A percentile compares a stretch with the other conserved stretches of the same genome.
Evolutionary conservation across 345 rosid species (phyloP).

Genomic region (Odontarrhena argentea): DNA sequence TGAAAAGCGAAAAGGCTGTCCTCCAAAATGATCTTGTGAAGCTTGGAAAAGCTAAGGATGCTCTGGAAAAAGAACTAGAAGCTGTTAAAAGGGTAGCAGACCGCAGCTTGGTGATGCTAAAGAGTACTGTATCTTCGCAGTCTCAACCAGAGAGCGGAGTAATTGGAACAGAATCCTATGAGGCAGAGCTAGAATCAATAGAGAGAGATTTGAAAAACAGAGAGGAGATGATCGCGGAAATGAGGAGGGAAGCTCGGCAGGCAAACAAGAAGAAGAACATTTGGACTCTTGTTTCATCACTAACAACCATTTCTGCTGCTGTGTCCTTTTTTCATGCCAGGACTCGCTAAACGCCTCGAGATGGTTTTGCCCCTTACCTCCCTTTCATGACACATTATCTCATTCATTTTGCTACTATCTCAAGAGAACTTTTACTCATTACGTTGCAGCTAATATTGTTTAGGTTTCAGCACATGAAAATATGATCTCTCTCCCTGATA

Average conservation of each 20-base stretch:
- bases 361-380: constrained; percentile 13
- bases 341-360: constrained; percentile 43
- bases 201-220: constrained; percentile 55
- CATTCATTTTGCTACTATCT: constrained; percentile 12
- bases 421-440: constrained; percentile 7
- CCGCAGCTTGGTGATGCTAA: constrained; percentile 47
- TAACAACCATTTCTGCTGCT: constrained; percentile 67
- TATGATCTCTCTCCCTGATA: not conserved
- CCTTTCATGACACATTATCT: constrained; percentile 1
- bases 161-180: constrained; percentile 44
- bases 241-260: constrained; percentile 56
- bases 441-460: constrained; percentile 31
- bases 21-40: constrained; percentile 48
- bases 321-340: constrained; percentile 59
- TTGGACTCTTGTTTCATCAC: constrained; percentile 68
- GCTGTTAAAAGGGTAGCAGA: constrained; percentile 20
- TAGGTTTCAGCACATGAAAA: constrained; percentile 26
- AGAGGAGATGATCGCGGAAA: constrained; percentile 54
- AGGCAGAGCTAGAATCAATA: constrained; percentile 52
- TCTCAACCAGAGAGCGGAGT: constrained; percentile 35
- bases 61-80: constrained; percentile 50
- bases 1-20: constrained; percentile 51
- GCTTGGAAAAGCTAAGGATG: constrained; percentile 40
- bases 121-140: constrained; percentile 50
- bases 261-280: constrained; percentile 61